These are phyloP conservation scores for Pelargonium cotyledonis DNA, from an alignment of 441 rosid species.

Conservation along the genomic window DNA sequence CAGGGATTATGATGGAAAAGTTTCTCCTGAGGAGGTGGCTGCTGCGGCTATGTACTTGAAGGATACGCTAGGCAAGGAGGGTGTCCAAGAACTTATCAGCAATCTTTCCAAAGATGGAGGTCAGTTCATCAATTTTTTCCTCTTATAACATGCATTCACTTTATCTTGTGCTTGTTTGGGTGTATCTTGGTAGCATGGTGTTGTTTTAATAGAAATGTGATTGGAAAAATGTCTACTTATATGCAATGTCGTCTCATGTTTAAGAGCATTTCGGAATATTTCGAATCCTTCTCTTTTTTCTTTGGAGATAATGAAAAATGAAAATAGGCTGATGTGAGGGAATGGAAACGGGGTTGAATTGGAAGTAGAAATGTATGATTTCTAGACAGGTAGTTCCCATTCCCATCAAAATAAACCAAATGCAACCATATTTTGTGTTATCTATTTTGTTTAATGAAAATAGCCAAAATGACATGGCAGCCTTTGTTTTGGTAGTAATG, in stretches of 20 bases:
- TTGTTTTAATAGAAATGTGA: background rate
- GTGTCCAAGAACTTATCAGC: slow-evolving; percentile 67
- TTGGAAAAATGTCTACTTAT: background rate
- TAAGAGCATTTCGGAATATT: background rate
- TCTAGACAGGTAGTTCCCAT: background rate
- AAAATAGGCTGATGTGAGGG: background rate
- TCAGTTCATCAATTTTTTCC: slow-evolving; percentile 19
- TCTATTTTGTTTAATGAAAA: background rate
- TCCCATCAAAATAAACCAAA: background rate
- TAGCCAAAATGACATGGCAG: background rate
- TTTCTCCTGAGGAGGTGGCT: slow-evolving; percentile 82
- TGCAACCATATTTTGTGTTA: background rate
- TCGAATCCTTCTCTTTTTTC: background rate
- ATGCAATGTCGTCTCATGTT: background rate
- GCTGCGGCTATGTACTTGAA: slow-evolving; percentile 73
- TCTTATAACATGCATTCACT: background rate
- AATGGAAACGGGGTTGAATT: background rate
- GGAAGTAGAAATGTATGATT: too few relatives aligned
- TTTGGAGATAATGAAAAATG: background rate
- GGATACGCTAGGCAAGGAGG: slow-evolving; percentile 64
- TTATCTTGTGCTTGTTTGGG: background rate
- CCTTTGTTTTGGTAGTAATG: background rate
- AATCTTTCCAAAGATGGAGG: slow-evolving; percentile 78
- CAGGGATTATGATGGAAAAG: slow-evolving; percentile 86
- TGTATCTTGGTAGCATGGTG: background rate